These are phyloP conservation scores for Gracilariopsis chorda DNA, from an alignment of 23 red algal genomes.

Conservation along the genomic window DNA sequence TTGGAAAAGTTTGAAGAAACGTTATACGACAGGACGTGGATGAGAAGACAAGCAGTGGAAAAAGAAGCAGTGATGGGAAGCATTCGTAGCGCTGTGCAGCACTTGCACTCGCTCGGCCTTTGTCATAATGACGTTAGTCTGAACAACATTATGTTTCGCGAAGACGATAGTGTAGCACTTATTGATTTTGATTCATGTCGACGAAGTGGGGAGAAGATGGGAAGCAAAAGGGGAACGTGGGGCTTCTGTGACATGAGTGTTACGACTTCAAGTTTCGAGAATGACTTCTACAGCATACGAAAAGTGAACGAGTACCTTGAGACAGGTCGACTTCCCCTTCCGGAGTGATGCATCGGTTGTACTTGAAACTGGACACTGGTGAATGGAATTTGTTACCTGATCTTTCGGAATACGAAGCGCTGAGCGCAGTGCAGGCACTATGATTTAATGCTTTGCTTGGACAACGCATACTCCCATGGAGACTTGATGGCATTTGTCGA, in stretches of 20 bases:
- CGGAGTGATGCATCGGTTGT: neutral
- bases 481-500: too few species aligned
- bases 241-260: neutral
- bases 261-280: constrained; percentile 8
- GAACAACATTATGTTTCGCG: constrained; percentile 27
- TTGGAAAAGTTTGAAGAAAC: constrained; percentile 21
- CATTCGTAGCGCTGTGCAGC: neutral
- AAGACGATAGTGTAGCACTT: neutral
- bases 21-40: constrained; percentile 16
- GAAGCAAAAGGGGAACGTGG: neutral
- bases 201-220: constrained; percentile 20
- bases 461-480: too few species aligned
- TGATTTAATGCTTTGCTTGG: too few species aligned
- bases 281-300: constrained; percentile 17
- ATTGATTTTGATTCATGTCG: constrained; percentile 28
- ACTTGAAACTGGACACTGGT: neutral
- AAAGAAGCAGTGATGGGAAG: constrained; percentile 4
- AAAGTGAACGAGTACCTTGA: constrained; percentile 21
- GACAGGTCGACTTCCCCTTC: constrained; percentile 2
- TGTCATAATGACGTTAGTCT: constrained; percentile 35
- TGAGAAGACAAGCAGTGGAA: constrained; percentile 12
- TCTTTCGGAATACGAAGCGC: too few species aligned
- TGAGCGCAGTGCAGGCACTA: too few species aligned
- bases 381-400: neutral
- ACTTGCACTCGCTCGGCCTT: neutral